Conservation (phyloP, 768 basidiomycete genomes). For the Coprinellus aureogranulatus region DNA sequence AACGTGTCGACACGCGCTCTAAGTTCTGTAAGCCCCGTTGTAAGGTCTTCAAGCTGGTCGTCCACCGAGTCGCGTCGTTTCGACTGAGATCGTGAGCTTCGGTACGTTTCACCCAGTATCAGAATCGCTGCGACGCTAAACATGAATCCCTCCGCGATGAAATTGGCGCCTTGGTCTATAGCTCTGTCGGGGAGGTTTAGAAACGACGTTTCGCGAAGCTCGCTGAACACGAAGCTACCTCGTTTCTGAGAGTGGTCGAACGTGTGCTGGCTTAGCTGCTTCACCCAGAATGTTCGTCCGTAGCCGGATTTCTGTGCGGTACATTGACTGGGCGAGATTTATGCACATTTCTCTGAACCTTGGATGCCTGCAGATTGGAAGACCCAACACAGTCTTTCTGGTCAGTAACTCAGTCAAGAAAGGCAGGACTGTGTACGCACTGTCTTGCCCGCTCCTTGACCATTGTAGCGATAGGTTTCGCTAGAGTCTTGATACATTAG, state of each 20-base stretch:
- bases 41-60: slow-evolving; percentile 64
- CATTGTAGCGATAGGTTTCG: slow-evolving; percentile 73
- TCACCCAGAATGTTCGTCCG: slow-evolving; percentile 78
- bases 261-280: slow-evolving; percentile 50
- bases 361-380: slow-evolving; percentile 52
- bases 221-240: slow-evolving; percentile 46
- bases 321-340: slow-evolving; percentile 71
- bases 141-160: slow-evolving; percentile 81
- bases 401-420: background rate
- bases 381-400: background rate
- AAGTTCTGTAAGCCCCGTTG: slow-evolving; percentile 44
- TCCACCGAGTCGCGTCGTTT: slow-evolving; percentile 73
- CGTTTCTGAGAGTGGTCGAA: slow-evolving; percentile 76
- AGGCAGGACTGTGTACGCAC: slow-evolving; percentile 38
- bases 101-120: slow-evolving; percentile 77
- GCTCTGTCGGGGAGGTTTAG: slow-evolving; percentile 44
- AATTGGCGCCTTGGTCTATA: slow-evolving; percentile 83
- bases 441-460: slow-evolving; percentile 72
- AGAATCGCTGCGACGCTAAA: slow-evolving; percentile 72
- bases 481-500: slow-evolving; percentile 57
- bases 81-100: slow-evolving; percentile 63
- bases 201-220: background rate
- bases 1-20: slow-evolving; percentile 40
- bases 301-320: slow-evolving; percentile 68
- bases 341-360: slow-evolving; percentile 71